Percentiles rank a stretch among this genome's conserved stretches.
Conservation (phyloP, 345 rosid genomes). For the Eucalyptus tenuipes region DNA sequence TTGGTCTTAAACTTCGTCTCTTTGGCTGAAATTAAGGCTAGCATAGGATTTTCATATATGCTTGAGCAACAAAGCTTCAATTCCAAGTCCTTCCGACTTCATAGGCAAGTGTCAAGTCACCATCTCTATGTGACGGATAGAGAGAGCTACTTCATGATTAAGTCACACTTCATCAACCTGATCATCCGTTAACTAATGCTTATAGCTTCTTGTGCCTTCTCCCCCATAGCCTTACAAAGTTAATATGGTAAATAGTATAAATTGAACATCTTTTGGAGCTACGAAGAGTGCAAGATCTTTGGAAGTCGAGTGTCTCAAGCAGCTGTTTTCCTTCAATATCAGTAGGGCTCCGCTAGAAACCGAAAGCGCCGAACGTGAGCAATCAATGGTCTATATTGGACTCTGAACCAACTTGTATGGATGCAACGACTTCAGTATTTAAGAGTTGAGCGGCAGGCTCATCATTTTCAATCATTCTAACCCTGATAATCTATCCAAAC, state of each 20-base stretch:
- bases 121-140: background rate
- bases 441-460: background rate
- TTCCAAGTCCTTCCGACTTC: background rate
- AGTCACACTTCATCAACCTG: background rate
- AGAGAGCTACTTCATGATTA: background rate
- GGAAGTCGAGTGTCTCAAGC: fast-evolving
- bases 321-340: background rate
- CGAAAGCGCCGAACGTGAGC: background rate
- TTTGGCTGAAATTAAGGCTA: background rate
- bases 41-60: background rate
- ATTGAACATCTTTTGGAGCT: background rate
- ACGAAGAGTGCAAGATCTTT: background rate
- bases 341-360: background rate
- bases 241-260: background rate
- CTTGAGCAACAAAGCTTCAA: background rate
- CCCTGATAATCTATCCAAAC: background rate
- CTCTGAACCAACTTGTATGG: background rate
- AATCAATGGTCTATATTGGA: background rate
- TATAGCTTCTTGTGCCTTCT: background rate
- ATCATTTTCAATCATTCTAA: background rate
- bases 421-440: background rate
- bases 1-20: background rate
- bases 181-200: background rate
- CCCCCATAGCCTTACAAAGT: background rate
- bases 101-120: background rate